A percentile compares a stretch with the other conserved stretches of the same genome.
phyloP scores from a whole-genome alignment of 78 protist genomes.

The Fonticula alba region DNA sequence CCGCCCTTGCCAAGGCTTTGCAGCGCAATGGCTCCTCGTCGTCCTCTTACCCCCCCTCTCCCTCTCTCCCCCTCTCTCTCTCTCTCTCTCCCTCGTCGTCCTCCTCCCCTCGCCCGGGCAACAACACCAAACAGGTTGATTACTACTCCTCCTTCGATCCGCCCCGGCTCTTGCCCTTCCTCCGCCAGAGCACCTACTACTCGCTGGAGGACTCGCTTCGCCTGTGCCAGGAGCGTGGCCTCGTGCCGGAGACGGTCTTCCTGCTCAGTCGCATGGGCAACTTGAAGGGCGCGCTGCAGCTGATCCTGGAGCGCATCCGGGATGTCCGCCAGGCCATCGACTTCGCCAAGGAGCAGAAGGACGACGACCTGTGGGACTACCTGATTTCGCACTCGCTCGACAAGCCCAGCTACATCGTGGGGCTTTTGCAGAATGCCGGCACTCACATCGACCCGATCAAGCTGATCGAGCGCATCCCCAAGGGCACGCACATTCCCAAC shows the following conservation, averaged over 20 bases:
- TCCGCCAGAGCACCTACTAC: constrained; percentile 23
- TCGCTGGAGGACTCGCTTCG: constrained; percentile 31
- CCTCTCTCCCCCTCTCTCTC: background rate
- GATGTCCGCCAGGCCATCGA: constrained; percentile 56
- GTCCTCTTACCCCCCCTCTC: background rate
- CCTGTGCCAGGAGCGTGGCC: constrained; percentile 29
- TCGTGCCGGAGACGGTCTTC: constrained; percentile 54
- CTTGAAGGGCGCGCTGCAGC: constrained; percentile 46
- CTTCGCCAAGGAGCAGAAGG: constrained; percentile 53
- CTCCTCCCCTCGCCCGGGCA: background rate
- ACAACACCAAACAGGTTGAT: constrained; percentile 12
- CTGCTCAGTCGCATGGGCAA: constrained; percentile 58
- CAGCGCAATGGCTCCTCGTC: background rate
- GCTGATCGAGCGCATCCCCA: constrained; percentile 35
- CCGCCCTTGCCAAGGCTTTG: no score
- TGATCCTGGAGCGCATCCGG: constrained; percentile 43
- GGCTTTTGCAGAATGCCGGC: constrained; percentile 45
- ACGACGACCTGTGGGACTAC: constrained; percentile 67
- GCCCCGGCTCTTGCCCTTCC: constrained; percentile 26
- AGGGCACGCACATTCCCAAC: constrained; percentile 30
- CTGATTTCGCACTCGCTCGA: constrained; percentile 44
- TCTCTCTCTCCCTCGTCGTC: background rate
- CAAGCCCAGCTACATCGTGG: constrained; percentile 31
- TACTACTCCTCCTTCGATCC: constrained; percentile 56
- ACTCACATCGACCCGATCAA: constrained; percentile 53